These are phyloP conservation scores for Pyrenopolyporus hunteri DNA, from an alignment of 495 filamentous ascomycete species.

Conservation along the genomic window DNA sequence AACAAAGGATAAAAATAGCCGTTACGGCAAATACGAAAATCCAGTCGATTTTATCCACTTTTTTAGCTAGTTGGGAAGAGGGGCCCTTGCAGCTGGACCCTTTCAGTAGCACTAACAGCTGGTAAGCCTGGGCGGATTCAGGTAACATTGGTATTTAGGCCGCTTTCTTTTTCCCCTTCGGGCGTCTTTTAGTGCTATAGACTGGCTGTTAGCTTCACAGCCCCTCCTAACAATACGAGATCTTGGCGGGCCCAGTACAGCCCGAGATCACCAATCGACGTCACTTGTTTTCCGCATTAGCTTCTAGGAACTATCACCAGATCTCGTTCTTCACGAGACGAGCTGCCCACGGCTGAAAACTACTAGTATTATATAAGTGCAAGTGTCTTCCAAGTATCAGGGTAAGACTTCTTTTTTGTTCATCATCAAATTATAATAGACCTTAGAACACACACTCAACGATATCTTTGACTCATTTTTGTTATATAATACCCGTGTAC, in stretches of 20 bases:
- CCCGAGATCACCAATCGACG: constrained; percentile 30
- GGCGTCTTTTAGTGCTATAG: constrained; percentile 12
- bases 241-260: constrained; percentile 31
- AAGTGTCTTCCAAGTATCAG: background rate
- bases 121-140: background rate
- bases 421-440: constrained; percentile 19
- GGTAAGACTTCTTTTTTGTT: background rate
- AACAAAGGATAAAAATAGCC: constrained; percentile 27
- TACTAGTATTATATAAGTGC: constrained; percentile 22
- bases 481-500: too few species aligned
- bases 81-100: background rate
- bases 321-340: constrained; percentile 27
- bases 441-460: background rate
- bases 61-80: constrained; percentile 4
- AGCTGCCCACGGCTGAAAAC: constrained; percentile 15
- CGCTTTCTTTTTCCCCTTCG: constrained; percentile 21
- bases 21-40: constrained; percentile 14
- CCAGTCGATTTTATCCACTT: constrained; percentile 10
- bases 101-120: background rate
- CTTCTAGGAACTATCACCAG: constrained; percentile 27
- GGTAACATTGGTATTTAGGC: constrained; percentile 13
- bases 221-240: constrained; percentile 35
- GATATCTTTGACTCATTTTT: constrained; percentile 5
- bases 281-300: constrained; percentile 28
- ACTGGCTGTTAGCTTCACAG: constrained; percentile 17